Evolutionary conservation across 2,329 filamentous ascomycete species (phyloP).

Genomic region (Cladosporium velox): DNA sequence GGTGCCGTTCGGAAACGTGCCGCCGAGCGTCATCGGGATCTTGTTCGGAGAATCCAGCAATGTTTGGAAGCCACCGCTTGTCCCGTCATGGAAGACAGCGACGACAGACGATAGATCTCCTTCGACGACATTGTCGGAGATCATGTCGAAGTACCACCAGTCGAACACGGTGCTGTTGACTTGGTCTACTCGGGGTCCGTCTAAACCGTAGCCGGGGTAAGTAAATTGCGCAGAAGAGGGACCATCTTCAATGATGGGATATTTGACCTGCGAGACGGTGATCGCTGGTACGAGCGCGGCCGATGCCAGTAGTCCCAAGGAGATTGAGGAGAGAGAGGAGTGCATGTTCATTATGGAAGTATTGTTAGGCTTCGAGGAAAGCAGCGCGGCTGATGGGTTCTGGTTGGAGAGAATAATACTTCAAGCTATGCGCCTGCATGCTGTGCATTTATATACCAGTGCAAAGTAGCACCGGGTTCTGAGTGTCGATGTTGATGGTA

Average conservation of each 20-base stretch:
- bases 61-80: background rate
- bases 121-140: constrained; percentile 5
- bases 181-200: constrained; percentile 19
- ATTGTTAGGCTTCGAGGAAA: background rate
- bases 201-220: constrained; percentile 13
- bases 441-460: background rate
- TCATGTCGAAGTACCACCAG: constrained; percentile 23
- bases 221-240: constrained; percentile 3
- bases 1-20: background rate
- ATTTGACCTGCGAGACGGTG: background rate
- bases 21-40: background rate
- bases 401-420: background rate
- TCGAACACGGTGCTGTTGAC: constrained; percentile 22
- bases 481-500: background rate
- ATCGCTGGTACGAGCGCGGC: background rate
- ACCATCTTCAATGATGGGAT: background rate
- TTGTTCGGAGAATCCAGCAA: constrained; percentile 37
- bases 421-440: background rate
- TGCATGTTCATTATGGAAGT: background rate
- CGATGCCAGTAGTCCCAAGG: background rate
- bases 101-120: constrained; percentile 17
- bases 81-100: constrained; percentile 10
- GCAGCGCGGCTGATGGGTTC: background rate
- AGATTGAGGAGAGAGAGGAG: background rate
- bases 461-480: background rate